phyloP scores from a whole-genome alignment of 176 grass and related monocot genomes.

The Oryza meridionalis region DNA sequence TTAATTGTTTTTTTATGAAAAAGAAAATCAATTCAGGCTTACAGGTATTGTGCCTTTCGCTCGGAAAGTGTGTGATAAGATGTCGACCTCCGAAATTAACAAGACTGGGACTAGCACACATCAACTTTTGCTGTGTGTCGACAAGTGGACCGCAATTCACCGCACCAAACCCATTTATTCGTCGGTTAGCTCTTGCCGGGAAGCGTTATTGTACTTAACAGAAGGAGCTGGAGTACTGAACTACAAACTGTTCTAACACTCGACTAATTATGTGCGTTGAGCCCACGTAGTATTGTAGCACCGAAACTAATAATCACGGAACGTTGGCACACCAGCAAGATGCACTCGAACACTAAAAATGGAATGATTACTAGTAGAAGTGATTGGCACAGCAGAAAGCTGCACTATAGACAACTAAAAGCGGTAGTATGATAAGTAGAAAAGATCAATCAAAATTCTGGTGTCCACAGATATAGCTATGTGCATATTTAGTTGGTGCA shows the following conservation, averaged over 20 bases:
- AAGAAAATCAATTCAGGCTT: neutral
- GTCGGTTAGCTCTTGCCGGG: slow-evolving; percentile 25
- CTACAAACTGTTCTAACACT: neutral
- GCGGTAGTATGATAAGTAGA: neutral
- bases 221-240: neutral
- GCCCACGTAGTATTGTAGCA: neutral
- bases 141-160: slow-evolving; percentile 2
- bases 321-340: neutral
- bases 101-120: slow-evolving; percentile 15
- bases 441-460: neutral
- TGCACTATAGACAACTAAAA: neutral
- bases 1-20: neutral
- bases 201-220: neutral
- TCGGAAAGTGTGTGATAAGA: slow-evolving; percentile 22
- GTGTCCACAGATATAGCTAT: no score
- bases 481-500: no score
- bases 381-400: neutral
- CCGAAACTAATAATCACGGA: neutral
- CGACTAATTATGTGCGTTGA: neutral
- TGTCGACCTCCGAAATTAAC: slow-evolving; percentile 36
- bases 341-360: neutral
- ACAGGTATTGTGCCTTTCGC: neutral
- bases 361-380: neutral
- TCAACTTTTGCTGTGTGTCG: slow-evolving; percentile 22
- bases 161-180: slow-evolving; percentile 19